Conservation (phyloP, 805 yeast species). For the Candida dendrica region DNA sequence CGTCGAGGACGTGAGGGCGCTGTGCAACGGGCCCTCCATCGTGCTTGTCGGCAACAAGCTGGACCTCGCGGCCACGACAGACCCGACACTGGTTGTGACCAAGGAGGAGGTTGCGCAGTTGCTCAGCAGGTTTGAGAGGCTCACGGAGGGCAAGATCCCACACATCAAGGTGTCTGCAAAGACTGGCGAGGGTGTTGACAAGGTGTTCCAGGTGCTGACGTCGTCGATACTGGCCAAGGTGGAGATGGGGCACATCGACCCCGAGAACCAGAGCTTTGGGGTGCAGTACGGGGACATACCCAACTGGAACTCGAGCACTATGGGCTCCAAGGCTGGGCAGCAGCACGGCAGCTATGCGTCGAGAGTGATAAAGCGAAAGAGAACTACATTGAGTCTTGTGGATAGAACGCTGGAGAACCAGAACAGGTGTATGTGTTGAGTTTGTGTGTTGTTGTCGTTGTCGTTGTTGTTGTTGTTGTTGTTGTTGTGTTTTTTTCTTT, state of each 20-base stretch:
- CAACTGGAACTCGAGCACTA: slow-evolving; percentile 21
- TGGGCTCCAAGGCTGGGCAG: not conserved
- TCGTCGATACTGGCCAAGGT: slow-evolving; percentile 36
- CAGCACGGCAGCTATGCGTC: not conserved
- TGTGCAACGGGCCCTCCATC: slow-evolving; percentile 22
- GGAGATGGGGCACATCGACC: slow-evolving; percentile 40
- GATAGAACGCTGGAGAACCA: slow-evolving; percentile 7
- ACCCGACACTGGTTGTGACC: slow-evolving; percentile 18
- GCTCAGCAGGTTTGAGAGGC: slow-evolving; percentile 15
- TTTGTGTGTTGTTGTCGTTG: too few species aligned
- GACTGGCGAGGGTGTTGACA: slow-evolving; percentile 33
- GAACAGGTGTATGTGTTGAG: slow-evolving; percentile 6
- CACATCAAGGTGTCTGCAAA: slow-evolving; percentile 33
- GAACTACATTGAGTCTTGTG: slow-evolving; percentile 11
- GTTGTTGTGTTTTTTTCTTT: too few species aligned
- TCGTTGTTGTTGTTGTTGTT: too few species aligned
- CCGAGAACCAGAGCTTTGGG: slow-evolving; percentile 38
- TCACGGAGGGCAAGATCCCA: slow-evolving; percentile 24
- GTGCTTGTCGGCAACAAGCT: slow-evolving; percentile 29
- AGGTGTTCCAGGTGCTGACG: slow-evolving; percentile 32
- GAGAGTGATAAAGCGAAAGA: slow-evolving; percentile 6
- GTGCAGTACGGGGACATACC: slow-evolving; percentile 44
- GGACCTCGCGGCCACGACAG: slow-evolving; percentile 18
- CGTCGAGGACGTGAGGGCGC: slow-evolving; percentile 23
- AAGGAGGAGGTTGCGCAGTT: slow-evolving; percentile 29